Conservation (phyloP, 805 yeast species). For the Teunomyces aglyptinius region DNA sequence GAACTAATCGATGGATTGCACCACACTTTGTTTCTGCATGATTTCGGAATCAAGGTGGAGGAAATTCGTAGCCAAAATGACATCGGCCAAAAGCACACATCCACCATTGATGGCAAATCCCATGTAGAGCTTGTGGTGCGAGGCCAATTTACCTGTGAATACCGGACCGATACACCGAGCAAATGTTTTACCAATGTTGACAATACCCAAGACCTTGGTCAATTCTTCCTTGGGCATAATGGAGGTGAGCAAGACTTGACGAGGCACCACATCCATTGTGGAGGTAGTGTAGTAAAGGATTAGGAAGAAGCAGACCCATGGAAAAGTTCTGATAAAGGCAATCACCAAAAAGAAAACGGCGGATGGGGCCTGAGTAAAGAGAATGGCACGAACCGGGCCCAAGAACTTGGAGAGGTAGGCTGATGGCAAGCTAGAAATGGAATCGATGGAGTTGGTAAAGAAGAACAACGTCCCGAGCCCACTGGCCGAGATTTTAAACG, state of each 20-base stretch:
- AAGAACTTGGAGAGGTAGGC: constrained; percentile 60
- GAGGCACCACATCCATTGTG: constrained; percentile 90
- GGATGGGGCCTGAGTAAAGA: constrained; percentile 75
- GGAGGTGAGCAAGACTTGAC: constrained; percentile 75
- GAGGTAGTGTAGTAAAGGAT: constrained; percentile 59
- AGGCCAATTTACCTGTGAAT: constrained; percentile 74
- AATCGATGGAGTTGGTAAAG: constrained; percentile 57
- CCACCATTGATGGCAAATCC: constrained; percentile 56
- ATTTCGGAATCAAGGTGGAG: constrained; percentile 38
- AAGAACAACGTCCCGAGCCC: constrained; percentile 69
- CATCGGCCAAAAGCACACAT: constrained; percentile 49
- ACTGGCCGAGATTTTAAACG: constrained; percentile 53
- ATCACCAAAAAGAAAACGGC: constrained; percentile 55
- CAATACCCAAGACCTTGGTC: constrained; percentile 78
- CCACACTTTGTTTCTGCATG: constrained; percentile 9
- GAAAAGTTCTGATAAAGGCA: constrained; percentile 20
- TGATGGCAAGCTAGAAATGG: constrained; percentile 74
- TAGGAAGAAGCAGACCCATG: constrained; percentile 52
- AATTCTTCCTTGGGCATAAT: constrained; percentile 62
- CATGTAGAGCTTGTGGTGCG: constrained; percentile 40
- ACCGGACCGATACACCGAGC: constrained; percentile 82
- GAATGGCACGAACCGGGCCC: constrained; percentile 80
- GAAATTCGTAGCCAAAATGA: constrained; percentile 43
- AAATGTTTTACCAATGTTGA: constrained; percentile 80
- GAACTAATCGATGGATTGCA: neutral